Evolutionary conservation across 2,329 filamentous ascomycete genomes (phyloP), one percentile per base, ranked within the genome.

Genomic region (Huntiella savannae): DNA sequence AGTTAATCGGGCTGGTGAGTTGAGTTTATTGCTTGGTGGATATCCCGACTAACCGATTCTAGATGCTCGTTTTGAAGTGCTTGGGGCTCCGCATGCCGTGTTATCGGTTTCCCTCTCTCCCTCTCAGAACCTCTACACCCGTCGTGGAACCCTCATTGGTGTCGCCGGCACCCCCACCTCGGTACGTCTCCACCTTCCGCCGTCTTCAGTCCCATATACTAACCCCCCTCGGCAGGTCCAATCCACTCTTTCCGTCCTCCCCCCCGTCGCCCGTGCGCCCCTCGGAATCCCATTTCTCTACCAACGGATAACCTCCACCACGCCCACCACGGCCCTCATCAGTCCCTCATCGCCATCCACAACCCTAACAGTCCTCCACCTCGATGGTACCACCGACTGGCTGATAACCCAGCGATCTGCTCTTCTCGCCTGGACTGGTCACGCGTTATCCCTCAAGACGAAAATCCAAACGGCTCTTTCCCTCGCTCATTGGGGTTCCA

Each of bases 311-410:
- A 80, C 85, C 33, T 88, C 88, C 1, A 86, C 87, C 1, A 82
- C 78, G 40, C 87, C 91, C 1, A 73, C 95, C 53, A 93, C 82
- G 38, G 86, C 86, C 32, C 67, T 98, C 52, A 81, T 98, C 54
- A 82, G 83, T 28, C 86, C 88, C 17, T 91, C 86, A 59, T 85
- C 85, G 4, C 77, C 84, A 4, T 77, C 80, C 45, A 91, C 87
- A 1, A 87, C 86, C 4, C 87, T 98, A 54, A 78, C 82, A 10
- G 76, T 93, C 5, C 71, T 98, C 19, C 82, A 88, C 58, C 74
- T 98, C 43, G 86, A 98, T 65, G 91, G 91, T 49, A 85, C 86
- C 4, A 79, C 86, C 49, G 91, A 98, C 63, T 98, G 91, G 88
- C 83, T 94, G 68, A 68, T 98, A 6, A 74, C 84, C 5, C 87